Evolutionary conservation across 768 basidiomycete genomes (phyloP).

Genomic region (Termitomyces sp.): DNA sequence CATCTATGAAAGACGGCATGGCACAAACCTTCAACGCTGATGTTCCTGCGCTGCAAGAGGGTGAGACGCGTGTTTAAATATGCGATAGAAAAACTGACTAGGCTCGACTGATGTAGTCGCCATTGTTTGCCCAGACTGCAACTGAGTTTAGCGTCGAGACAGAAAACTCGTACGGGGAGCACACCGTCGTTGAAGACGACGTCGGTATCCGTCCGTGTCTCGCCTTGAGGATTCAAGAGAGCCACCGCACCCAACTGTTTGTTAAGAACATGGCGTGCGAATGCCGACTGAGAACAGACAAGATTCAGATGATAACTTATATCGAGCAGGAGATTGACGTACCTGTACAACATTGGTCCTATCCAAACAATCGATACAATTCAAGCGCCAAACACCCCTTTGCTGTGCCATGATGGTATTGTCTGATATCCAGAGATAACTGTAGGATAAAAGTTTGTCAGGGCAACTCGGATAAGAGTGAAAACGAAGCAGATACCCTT

Average conservation of each 20-base stretch:
- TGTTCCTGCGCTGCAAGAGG: conserved; percentile 73
- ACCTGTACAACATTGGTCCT: conserved; percentile 94
- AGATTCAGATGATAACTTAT: background rate
- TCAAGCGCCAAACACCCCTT: conserved; percentile 82
- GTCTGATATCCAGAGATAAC: conserved; percentile 81
- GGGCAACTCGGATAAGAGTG: background rate
- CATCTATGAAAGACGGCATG: background rate
- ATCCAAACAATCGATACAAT: conserved; percentile 95
- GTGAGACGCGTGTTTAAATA: background rate
- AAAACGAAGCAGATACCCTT: conserved; percentile 50
- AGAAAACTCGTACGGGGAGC: background rate
- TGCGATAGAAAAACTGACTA: conserved; percentile 49
- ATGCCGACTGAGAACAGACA: conserved; percentile 61
- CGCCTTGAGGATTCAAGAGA: conserved; percentile 45
- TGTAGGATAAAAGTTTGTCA: conserved; percentile 21
- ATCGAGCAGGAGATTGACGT: conserved; percentile 9
- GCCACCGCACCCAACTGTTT: conserved; percentile 72
- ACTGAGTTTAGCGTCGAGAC: background rate
- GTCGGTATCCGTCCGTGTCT: conserved; percentile 59
- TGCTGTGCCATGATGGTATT: conserved; percentile 69
- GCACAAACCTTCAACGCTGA: conserved; percentile 82
- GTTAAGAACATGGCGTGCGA: conserved; percentile 78
- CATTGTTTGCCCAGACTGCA: conserved; percentile 96
- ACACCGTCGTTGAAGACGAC: conserved; percentile 75
- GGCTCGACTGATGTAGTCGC: conserved; percentile 87